Percentiles rank a stretch among this genome's conserved stretches.
phyloP scores from a whole-genome alignment of 2,329 filamentous ascomycete genomes.

The Clathrospora elynae region DNA sequence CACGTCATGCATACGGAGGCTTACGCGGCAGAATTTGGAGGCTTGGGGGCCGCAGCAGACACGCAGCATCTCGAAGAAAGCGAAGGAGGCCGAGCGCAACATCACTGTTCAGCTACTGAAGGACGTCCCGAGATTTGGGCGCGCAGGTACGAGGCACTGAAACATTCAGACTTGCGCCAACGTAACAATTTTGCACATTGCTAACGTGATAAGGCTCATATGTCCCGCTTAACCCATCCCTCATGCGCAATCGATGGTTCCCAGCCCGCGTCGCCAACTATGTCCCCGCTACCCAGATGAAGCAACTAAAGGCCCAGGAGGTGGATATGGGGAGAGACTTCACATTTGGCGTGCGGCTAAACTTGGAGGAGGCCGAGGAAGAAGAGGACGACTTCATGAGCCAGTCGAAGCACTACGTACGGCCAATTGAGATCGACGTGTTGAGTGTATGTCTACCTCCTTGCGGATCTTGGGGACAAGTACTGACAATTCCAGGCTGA shows the following conservation, averaged over 20 bases:
- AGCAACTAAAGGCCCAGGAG: constrained; percentile 53
- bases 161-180: constrained; percentile 2
- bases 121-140: constrained; percentile 59
- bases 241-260: constrained; percentile 62
- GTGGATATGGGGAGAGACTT: constrained; percentile 54
- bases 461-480: too few species aligned
- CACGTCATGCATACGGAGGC: constrained; percentile 45
- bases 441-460: constrained; percentile 43
- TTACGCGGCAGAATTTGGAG: constrained; percentile 39
- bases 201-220: constrained; percentile 54
- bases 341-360: constrained; percentile 48
- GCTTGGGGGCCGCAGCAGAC: constrained; percentile 45
- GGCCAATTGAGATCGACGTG: constrained; percentile 49
- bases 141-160: constrained; percentile 36
- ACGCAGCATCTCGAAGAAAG: constrained; percentile 54
- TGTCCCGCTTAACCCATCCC: constrained; percentile 57
- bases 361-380: constrained; percentile 37
- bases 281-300: constrained; percentile 53
- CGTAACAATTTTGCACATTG: constrained; percentile 5
- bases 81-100: constrained; percentile 48
- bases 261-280: constrained; percentile 59
- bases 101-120: constrained; percentile 59
- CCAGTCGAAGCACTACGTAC: constrained; percentile 36
- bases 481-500: constrained; percentile 46
- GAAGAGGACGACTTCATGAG: constrained; percentile 25